Evolutionary conservation across 805 yeast genomes (phyloP), one percentile per base, ranked within the genome.

Genomic region (Saturnispora silvae): DNA sequence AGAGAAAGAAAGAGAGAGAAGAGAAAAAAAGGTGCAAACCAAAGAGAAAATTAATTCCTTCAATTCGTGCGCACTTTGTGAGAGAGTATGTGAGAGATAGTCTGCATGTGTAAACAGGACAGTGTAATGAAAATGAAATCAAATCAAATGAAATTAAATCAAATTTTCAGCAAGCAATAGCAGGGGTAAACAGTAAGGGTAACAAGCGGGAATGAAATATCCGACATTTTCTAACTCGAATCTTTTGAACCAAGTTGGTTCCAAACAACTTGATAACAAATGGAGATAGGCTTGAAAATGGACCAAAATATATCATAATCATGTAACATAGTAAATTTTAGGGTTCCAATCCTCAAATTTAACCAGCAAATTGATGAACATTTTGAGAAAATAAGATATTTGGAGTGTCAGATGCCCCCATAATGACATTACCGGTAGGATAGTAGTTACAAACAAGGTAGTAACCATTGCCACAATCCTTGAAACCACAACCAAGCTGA

Each of bases 371-470:
- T 15, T 20, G 42, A 40, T 45, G 25, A 24, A 68, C 73, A 36
- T 67, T 61, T 15, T 45, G 46, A n/a, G 41, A 41, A 29, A 50
- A 54, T 27, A 22, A 45, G 14, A 41, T 37, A 4, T 40, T 8
- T 28, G 45, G 38, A 34, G 54, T 43, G 29, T 17, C 16, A 4
- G 17, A 31, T 20, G 25, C 26, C 7, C 15, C 25, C 8, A 31
- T 20, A 27, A 37, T 27, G 4, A 31, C 31, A 61, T 85, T 85
- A 49, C 95, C 95, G 27, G 80, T 72, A 15, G 84, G 76, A 50
- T 66, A 61, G 58, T 81, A 81, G 53, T 78, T 80, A 65, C 92
- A 81, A 41, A 80, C 74, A 43, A 81, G 61, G 57, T 78, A 80
- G 44, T 72, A 73, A 41, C 71, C 58, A 40, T 50, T 51, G 14